Conservation (phyloP, 2,329 filamentous ascomycete species). For the Clarireedia paspali region DNA sequence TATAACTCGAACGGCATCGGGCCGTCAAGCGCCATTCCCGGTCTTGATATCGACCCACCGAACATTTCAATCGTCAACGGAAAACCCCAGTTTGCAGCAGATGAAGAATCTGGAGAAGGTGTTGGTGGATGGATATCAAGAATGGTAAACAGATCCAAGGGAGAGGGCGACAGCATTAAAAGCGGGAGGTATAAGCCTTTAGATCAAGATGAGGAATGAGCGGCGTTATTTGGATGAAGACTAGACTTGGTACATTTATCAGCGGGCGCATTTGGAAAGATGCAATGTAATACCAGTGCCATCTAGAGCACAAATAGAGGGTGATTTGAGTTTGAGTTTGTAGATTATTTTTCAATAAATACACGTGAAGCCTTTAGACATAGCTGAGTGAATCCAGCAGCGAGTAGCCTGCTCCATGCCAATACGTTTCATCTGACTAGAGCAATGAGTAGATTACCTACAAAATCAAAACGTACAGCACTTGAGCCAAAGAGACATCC, state of each 20-base stretch:
- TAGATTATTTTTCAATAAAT: conserved; percentile 4
- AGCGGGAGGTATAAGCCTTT: conserved; percentile 29
- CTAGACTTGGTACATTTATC: conserved; percentile 6
- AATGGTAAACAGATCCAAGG: conserved; percentile 49
- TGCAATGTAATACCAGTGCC: conserved; percentile 12
- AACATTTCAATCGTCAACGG: conserved; percentile 46
- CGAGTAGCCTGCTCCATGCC: background rate
- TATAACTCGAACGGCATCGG: conserved; percentile 36
- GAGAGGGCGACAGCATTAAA: conserved; percentile 25
- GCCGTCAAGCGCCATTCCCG: conserved; percentile 64
- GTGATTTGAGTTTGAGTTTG: conserved; percentile 1
- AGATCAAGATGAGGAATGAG: conserved; percentile 36
- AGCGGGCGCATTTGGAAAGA: conserved; percentile 14
- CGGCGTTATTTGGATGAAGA: background rate
- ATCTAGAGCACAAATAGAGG: conserved; percentile 7
- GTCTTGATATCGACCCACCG: conserved; percentile 74
- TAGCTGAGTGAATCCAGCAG: background rate
- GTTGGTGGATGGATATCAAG: conserved; percentile 63
- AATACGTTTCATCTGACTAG: background rate
- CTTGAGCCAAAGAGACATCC: background rate
- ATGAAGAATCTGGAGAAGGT: conserved; percentile 38
- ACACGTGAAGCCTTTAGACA: background rate
- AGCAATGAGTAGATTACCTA: too few species aligned
- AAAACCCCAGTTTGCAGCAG: conserved; percentile 35
- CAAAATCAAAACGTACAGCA: background rate